Conservation (phyloP, 129 eudicot genomes). For the Deinandra increscens region DNA sequence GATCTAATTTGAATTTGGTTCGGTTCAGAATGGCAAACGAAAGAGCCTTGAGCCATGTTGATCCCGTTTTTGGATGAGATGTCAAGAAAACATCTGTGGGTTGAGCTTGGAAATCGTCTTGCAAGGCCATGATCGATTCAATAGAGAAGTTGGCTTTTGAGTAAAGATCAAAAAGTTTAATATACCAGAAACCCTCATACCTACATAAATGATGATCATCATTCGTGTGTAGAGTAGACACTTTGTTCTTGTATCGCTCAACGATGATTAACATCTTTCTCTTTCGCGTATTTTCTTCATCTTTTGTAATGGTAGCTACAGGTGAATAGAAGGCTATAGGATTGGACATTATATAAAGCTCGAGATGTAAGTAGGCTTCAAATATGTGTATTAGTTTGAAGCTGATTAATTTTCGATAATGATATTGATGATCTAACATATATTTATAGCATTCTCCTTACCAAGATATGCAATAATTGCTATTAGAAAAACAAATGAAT, state of each 20-base stretch:
- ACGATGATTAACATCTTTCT: constrained; percentile 10
- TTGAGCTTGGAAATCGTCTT: constrained; percentile 30
- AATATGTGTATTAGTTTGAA: neutral
- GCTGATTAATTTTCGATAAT: too few species aligned
- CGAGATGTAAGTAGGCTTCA: neutral
- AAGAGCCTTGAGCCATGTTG: constrained; percentile 48
- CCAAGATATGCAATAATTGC: too few species aligned
- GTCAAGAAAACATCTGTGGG: constrained; percentile 31
- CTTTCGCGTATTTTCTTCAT: constrained; percentile 21
- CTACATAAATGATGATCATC: constrained; percentile 1
- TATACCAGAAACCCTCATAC: constrained; percentile 36
- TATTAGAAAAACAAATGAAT: too few species aligned
- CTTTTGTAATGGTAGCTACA: constrained; percentile 10
- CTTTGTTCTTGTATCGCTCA: constrained; percentile 14
- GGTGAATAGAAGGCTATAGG: constrained; percentile 22
- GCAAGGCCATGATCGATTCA: constrained; percentile 28
- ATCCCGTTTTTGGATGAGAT: constrained; percentile 36
- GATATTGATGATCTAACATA: too few species aligned
- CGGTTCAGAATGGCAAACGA: constrained; percentile 27
- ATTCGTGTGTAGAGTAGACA: constrained; percentile 20
- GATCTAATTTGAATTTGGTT: neutral
- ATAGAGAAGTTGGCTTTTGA: constrained; percentile 7
- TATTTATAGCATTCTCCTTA: too few species aligned
- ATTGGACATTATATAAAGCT: neutral
- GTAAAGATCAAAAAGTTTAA: constrained; percentile 16